phyloP scores from a whole-genome alignment of 2,329 filamentous ascomycete species.

The Fulvia fulva region DNA sequence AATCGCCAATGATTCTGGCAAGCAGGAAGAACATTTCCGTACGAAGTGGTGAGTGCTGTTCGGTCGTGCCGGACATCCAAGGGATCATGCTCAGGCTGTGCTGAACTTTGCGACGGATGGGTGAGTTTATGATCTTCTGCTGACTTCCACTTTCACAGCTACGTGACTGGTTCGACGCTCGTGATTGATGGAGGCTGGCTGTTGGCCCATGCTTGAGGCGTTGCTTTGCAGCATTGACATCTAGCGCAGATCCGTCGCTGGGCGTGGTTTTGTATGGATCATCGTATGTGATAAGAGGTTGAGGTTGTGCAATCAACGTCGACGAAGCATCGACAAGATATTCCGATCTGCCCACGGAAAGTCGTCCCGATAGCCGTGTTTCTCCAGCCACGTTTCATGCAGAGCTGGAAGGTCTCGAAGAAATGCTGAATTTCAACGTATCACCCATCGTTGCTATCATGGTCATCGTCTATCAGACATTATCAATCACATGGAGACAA shows the following conservation, averaged over 20 bases:
- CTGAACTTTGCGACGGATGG: slow-evolving; percentile 52
- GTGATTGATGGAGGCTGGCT: slow-evolving; percentile 62
- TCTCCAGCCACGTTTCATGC: no score
- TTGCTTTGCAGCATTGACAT: not conserved
- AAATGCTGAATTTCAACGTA: no score
- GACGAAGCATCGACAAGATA: no score
- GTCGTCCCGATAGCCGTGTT: no score
- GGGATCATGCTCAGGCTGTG: slow-evolving; percentile 52
- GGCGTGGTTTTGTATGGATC: no score
- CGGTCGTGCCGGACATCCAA: slow-evolving; percentile 38
- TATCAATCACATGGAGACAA: not conserved
- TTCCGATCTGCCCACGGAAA: no score
- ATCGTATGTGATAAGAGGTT: no score
- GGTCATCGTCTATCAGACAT: not conserved
- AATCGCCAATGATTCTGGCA: slow-evolving; percentile 45
- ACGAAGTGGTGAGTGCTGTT: slow-evolving; percentile 36
- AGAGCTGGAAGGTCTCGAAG: no score
- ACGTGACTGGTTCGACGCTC: slow-evolving; percentile 56
- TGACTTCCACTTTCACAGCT: slow-evolving; percentile 46
- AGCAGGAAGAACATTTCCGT: slow-evolving; percentile 46
- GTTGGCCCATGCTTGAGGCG: slow-evolving; percentile 26
- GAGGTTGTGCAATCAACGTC: no score
- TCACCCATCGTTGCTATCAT: not conserved
- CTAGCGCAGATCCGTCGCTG: no score
- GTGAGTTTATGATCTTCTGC: slow-evolving; percentile 38